phyloP scores from a whole-genome alignment of 441 rosid genomes.

The Mallotus repandus region DNA sequence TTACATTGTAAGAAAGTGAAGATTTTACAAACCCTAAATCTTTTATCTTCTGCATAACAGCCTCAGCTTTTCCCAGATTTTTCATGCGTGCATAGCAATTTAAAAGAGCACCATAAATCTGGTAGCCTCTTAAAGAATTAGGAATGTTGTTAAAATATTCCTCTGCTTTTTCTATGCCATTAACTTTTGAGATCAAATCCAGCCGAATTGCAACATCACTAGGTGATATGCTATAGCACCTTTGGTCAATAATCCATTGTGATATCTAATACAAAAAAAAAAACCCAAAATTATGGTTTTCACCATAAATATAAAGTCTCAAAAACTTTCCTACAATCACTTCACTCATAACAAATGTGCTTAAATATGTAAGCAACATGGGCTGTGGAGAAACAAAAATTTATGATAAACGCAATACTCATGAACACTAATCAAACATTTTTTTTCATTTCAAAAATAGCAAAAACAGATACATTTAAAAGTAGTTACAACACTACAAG shows the following conservation, averaged over 20 bases:
- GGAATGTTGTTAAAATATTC: slow-evolving; percentile 35
- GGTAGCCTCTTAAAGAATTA: slow-evolving; percentile 8
- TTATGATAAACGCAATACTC: neutral
- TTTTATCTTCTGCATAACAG: slow-evolving; percentile 33
- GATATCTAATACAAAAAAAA: slow-evolving; percentile 34
- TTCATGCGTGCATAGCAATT: slow-evolving; percentile 34
- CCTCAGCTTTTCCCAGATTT: slow-evolving; percentile 45
- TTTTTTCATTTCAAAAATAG: neutral
- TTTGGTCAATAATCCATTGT: slow-evolving; percentile 36
- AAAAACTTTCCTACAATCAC: too few relatives aligned
- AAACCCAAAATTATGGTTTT: too few relatives aligned
- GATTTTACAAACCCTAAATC: slow-evolving; percentile 26
- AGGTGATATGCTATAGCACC: slow-evolving; percentile 16
- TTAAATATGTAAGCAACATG: neutral
- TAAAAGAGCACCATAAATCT: slow-evolving; percentile 45
- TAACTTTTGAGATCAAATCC: slow-evolving; percentile 48
- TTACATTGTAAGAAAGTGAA: slow-evolving; percentile 35
- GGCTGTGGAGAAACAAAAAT: neutral
- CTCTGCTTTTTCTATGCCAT: slow-evolving; percentile 40
- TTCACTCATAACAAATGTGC: too few relatives aligned
- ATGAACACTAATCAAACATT: neutral
- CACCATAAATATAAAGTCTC: too few relatives aligned
- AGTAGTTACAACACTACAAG: neutral
- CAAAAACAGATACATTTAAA: too few relatives aligned
- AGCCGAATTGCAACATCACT: slow-evolving; percentile 39